phyloP scores from a whole-genome alignment of 108 stramenopile species.

The Bacterosira constricta region DNA sequence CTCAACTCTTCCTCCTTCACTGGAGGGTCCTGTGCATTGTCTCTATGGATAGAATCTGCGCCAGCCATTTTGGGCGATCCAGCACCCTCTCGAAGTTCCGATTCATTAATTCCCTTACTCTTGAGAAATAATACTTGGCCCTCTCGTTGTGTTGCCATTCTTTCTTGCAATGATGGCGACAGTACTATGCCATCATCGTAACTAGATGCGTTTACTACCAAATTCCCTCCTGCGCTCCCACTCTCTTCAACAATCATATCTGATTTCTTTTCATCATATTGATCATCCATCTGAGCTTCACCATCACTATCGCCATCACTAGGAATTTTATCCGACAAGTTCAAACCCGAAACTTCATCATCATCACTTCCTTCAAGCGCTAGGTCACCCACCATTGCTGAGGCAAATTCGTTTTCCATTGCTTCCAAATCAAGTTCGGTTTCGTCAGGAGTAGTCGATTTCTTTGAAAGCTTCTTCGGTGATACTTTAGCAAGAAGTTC shows the following conservation, averaged over 20 bases:
- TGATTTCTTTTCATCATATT: background rate
- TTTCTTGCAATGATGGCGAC: constrained; percentile 2
- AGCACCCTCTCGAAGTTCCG: background rate
- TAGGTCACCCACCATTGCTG: constrained; percentile 4
- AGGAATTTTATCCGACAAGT: background rate
- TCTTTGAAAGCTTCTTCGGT: background rate
- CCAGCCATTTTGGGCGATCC: constrained; percentile 19
- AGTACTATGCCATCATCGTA: background rate
- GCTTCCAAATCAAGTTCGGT: constrained; percentile 14
- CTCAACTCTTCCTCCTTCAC: constrained; percentile 1
- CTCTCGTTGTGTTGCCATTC: constrained; percentile 5
- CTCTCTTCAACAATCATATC: too few species aligned
- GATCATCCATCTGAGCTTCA: background rate
- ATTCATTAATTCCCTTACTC: constrained; percentile 1
- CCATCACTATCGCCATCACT: background rate
- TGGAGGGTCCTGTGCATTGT: constrained; percentile 7
- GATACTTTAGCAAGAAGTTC: constrained; percentile 30
- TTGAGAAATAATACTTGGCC: constrained; percentile 1
- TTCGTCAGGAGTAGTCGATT: background rate
- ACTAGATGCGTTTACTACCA: background rate
- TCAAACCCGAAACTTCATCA: background rate
- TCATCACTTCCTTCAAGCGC: background rate
- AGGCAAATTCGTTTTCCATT: constrained; percentile 27
- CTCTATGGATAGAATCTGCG: background rate
- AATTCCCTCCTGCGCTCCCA: background rate